A percentile compares a stretch with the other conserved stretches of the same genome.
Evolutionary conservation across 805 yeast genomes (phyloP).

Genomic region (Zygoascus flipseniorum): DNA sequence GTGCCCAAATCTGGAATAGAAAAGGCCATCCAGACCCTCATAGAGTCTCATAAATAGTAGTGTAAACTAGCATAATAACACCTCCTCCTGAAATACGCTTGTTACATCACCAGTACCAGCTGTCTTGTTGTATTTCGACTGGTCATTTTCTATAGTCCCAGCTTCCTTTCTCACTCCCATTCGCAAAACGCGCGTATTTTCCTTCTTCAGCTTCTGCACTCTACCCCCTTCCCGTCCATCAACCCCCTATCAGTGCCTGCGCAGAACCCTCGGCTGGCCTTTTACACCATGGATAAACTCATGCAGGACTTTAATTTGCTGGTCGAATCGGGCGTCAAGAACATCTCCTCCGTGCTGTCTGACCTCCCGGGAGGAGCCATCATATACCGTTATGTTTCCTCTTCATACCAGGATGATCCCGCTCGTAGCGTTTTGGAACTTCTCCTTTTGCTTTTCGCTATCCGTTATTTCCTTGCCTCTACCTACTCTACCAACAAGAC

Average conservation of each 20-base stretch:
- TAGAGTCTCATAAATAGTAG: constrained; percentile 17
- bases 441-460: constrained; percentile 67
- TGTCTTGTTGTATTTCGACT: too few species aligned
- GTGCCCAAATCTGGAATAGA: constrained; percentile 29
- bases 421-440: constrained; percentile 78
- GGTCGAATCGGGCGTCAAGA: constrained; percentile 11
- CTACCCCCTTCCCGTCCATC: not conserved
- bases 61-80: not conserved
- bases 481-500: constrained; percentile 69
- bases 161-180: not conserved
- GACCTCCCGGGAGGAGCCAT: constrained; percentile 34
- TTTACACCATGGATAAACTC: constrained; percentile 14
- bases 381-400: constrained; percentile 54
- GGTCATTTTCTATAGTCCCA: too few species aligned
- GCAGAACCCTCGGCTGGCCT: not conserved
- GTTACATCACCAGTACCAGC: too few species aligned
- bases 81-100: too few species aligned
- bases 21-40: constrained; percentile 32
- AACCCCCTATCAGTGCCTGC: not conserved
- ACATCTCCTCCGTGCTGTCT: constrained; percentile 5
- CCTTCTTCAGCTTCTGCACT: not conserved
- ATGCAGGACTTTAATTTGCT: constrained; percentile 15
- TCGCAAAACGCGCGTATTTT: not conserved
- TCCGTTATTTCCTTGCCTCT: constrained; percentile 71
- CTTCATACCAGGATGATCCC: constrained; percentile 91